Evolutionary conservation across 192 early-diverging fungal genomes (phyloP), one percentile per base, ranked within the genome.

Genomic region (Dimargaris verticillata): DNA sequence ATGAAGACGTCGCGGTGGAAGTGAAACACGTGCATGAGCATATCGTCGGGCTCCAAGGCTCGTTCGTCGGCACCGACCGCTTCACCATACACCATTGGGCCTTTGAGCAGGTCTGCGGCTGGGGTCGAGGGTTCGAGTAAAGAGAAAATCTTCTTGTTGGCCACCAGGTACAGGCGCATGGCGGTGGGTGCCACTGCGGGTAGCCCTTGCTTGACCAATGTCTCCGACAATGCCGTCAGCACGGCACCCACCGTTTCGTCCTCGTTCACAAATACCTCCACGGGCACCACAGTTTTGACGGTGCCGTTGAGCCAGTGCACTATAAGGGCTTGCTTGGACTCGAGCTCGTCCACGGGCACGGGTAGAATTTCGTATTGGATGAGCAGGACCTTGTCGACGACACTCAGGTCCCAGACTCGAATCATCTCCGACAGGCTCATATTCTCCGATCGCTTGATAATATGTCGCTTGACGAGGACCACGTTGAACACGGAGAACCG

Each of bases 321-420:
- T 33, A 83, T 85, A 13, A 93, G 60, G 51, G 63, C 66, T 44
- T 82, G 77, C 68, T 92, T 92, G 38, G 63, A 83, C 60, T 95
- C 92, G 24, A 95, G 69, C 69, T 98, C 91, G 25, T 74, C 66
- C 20, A 95, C 74, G 43, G 80, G 75, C 22, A 92, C 76, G 38
- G 92, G 86, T 50, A 95, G 60, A 48, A 89, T 74, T 67, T 98
- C 92, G 68, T 93, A 98, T 60, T 74, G 79, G 11, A 98, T 61
- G 13, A 75, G 62, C 43, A 70, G 71, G 43, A 73, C 65, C 45
- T 68, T 60, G 44, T 62, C 44, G 1, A 63, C 55, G 17, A 68
- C 41, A 10, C 44, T 43, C 60, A 62, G 63, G 48, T 61, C 46
- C 44, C 55, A 58, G 15, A 22, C 13, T 18, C 55, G 55, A 5